Conservation (phyloP, 2,329 filamentous ascomycete species). For the Aschersonia sp. region DNA sequence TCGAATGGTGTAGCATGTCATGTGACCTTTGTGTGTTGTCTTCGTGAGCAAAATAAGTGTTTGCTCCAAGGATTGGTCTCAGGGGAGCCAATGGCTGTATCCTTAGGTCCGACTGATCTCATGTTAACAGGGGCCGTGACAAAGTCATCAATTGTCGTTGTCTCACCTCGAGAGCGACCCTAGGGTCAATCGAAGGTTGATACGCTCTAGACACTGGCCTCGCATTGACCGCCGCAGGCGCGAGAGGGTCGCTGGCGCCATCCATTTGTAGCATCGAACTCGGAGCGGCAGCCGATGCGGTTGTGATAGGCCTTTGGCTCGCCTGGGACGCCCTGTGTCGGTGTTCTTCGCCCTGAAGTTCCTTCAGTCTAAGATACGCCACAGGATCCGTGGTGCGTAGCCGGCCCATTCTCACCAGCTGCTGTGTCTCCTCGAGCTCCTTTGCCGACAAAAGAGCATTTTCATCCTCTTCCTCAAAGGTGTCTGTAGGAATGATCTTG, state of each 20-base stretch:
- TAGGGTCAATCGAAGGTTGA: background rate
- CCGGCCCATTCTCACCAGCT: slow-evolving; percentile 15
- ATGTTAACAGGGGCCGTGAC: background rate
- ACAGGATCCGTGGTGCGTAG: slow-evolving; percentile 18
- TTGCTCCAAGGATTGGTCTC: slow-evolving; percentile 19
- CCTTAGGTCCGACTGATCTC: background rate
- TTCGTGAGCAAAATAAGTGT: slow-evolving; percentile 20
- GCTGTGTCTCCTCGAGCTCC: slow-evolving; percentile 37
- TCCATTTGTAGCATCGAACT: background rate
- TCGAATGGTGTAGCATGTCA: too few relatives aligned
- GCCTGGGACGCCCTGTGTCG: background rate
- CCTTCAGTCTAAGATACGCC: slow-evolving; percentile 13
- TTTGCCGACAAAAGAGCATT: slow-evolving; percentile 39
- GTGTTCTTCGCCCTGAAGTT: background rate
- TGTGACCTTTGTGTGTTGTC: too few relatives aligned
- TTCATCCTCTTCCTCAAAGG: slow-evolving; percentile 56
- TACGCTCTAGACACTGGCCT: background rate
- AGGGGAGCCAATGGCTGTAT: slow-evolving; percentile 8
- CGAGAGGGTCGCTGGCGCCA: background rate
- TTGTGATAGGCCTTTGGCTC: background rate
- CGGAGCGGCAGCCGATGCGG: background rate
- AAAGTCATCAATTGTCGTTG: background rate
- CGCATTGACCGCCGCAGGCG: background rate
- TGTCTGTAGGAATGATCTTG: slow-evolving; percentile 52
- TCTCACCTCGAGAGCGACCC: background rate